A percentile compares a stretch with the other conserved stretches of the same genome.
Conservation (phyloP, 352 stramenopile species). For the Phytophthora megakarya region DNA sequence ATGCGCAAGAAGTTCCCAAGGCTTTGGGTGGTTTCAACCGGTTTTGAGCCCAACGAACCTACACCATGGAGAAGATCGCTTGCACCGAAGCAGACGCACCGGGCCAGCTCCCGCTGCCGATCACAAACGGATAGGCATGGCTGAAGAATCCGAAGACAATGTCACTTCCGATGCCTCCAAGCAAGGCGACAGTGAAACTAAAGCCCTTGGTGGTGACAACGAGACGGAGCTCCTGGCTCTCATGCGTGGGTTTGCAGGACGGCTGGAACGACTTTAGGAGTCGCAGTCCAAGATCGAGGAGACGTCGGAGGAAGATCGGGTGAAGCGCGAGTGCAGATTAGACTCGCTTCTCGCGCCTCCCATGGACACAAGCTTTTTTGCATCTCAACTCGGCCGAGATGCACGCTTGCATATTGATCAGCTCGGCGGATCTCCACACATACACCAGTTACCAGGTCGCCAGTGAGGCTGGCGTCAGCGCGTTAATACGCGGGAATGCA, state of each 20-base stretch:
- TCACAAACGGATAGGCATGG: background rate
- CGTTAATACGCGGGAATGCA: no score
- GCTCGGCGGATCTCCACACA: no score
- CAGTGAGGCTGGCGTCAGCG: no score
- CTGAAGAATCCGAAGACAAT: background rate
- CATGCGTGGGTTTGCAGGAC: background rate
- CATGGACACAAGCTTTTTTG: no score
- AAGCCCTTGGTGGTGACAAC: background rate
- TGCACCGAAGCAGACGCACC: background rate
- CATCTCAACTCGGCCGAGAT: no score
- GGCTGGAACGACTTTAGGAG: slow-evolving; percentile 2
- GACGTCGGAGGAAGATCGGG: background rate
- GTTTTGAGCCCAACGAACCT: background rate
- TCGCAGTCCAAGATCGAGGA: slow-evolving; percentile 1
- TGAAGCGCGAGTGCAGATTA: background rate
- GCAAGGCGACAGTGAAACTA: background rate
- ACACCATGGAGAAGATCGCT: background rate
- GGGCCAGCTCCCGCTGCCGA: no score
- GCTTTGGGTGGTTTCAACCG: background rate
- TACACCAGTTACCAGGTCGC: no score
- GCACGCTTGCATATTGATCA: no score
- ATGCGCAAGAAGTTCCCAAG: no score
- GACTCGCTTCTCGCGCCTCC: no score
- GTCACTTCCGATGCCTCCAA: background rate
- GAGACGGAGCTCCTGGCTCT: background rate